Evolutionary conservation across 345 rosid genomes (phyloP), one percentile per base, ranked within the genome.

Genomic region (Gossypium bickii): DNA sequence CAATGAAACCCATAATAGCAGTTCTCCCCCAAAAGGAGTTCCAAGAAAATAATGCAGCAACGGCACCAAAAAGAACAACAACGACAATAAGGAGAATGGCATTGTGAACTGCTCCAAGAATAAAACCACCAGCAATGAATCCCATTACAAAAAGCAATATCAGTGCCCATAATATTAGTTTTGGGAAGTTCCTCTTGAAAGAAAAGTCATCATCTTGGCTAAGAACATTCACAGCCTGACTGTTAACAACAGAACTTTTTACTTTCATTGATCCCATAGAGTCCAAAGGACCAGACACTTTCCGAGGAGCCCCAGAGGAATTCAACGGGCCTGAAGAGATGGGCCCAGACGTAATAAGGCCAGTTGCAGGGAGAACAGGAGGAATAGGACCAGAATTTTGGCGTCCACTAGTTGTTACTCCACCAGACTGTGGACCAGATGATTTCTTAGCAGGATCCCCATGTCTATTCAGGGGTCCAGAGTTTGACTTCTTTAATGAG

Each of bases 401-500:
- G 47, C 98, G 89, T 48, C 87, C 89, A 64, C 85, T 82, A 27
- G 86, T 82, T 15, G 98, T 91, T 11, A 79, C 93, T 70, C 94
- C 97, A 72, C 93, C 97, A 56, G 97, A 92, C 76, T 90, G 98
- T 74, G 98, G 97, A 57, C 97, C 98, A 8, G 98, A 94, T 45
- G 92, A 87, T 83, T 85, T 94, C 86, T 91, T 89, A 57, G 89
- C 72, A 45, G 99, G 97, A 68, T 93, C 99, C 41, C 99, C 99
- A 65, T 95, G 98, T 78, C 81, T 93, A 80, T 92, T 92, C 49
- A 90, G 81, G 66, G 98, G 96, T 55, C 99, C 99, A 67, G 99
- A 93, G 75, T 87, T 90, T 20, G 99, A 87, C 85, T 93, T 95
- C 84, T 91, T 95, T 80, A 91, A 56, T 48, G 99, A 93, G 81